A percentile compares a stretch with the other conserved stretches of the same genome.
Evolutionary conservation across 108 stramenopile species (phyloP).

Genomic region (Cyclotella baltica): DNA sequence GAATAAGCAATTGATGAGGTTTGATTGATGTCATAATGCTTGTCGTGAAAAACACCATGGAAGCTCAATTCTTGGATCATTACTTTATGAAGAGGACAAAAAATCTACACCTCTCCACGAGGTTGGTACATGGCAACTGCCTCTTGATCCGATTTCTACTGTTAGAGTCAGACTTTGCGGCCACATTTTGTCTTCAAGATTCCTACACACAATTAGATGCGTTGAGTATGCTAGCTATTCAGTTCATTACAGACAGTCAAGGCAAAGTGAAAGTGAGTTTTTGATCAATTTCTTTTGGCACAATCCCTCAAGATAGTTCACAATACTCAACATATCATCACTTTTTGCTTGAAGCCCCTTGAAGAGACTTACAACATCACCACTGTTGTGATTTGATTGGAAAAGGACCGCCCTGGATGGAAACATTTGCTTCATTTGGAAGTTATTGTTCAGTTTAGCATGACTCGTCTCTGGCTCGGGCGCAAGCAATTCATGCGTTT

Average conservation of each 20-base stretch:
- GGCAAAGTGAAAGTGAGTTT: conserved; percentile 50
- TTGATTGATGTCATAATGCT: too few species aligned
- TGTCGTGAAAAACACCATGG: conserved; percentile 33
- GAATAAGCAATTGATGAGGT: too few species aligned
- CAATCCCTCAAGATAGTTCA: background rate
- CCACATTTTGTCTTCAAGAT: conserved; percentile 87
- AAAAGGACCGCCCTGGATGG: conserved; percentile 91
- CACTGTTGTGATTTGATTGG: conserved; percentile 72
- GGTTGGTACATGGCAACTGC: conserved; percentile 84
- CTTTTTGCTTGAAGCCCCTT: conserved; percentile 72
- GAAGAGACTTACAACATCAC: too few species aligned
- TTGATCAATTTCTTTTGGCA: background rate
- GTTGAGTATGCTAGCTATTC: conserved; percentile 65
- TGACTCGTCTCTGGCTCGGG: conserved; percentile 70
- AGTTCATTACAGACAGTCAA: conserved; percentile 39
- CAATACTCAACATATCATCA: conserved; percentile 1
- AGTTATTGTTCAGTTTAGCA: conserved; percentile 75
- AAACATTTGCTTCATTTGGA: conserved; percentile 66
- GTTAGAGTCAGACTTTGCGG: conserved; percentile 83
- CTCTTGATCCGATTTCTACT: conserved; percentile 71
- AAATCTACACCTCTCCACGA: conserved; percentile 83
- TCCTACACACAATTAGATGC: conserved; percentile 79
- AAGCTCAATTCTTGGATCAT: conserved; percentile 69
- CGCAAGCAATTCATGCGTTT: conserved; percentile 80
- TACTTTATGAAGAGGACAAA: conserved; percentile 41